Evolutionary conservation across 1,139 yeast genomes (phyloP).

Genomic region (Taphrina confusa): DNA sequence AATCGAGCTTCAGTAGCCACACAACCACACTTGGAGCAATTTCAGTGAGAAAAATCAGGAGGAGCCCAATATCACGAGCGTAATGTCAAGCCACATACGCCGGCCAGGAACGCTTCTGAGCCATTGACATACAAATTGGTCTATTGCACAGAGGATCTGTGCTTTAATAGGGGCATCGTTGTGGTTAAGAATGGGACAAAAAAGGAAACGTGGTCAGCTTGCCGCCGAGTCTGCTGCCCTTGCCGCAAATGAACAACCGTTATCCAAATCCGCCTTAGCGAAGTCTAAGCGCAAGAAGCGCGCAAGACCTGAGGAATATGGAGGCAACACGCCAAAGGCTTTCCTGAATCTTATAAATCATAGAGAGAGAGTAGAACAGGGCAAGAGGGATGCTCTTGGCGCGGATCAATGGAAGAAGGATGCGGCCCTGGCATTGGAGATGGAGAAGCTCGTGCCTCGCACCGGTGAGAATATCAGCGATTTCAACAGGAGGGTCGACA

Average conservation of each 20-base stretch:
- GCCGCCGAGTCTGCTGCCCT: slow-evolving; percentile 7
- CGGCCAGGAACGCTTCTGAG: slow-evolving; percentile 3
- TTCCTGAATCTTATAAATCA: slow-evolving; percentile 27
- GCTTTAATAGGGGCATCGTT: too few species aligned
- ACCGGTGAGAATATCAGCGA: slow-evolving; percentile 32
- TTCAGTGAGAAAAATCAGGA: slow-evolving; percentile 5
- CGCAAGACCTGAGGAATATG: slow-evolving; percentile 10
- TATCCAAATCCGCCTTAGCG: slow-evolving; percentile 13
- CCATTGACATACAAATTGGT: too few species aligned
- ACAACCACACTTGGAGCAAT: too few species aligned
- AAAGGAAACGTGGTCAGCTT: slow-evolving; percentile 23
- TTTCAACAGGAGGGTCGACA: slow-evolving; percentile 31
- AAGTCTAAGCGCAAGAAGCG: slow-evolving; percentile 26
- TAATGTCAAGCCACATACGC: not conserved
- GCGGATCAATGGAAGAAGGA: slow-evolving; percentile 27
- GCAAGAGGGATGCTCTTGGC: slow-evolving; percentile 17
- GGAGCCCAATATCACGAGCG: not conserved
- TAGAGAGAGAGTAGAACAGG: slow-evolving; percentile 9
- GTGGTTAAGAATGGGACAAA: slow-evolving; percentile 29
- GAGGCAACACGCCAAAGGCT: slow-evolving; percentile 25
- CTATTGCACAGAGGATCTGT: too few species aligned
- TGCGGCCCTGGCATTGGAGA: slow-evolving; percentile 18
- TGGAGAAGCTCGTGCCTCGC: slow-evolving; percentile 20
- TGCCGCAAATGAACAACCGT: not conserved
- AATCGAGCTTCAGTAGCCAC: too few species aligned